Base-by-base conservation (phyloP, 208 protist genomes). In the Acanthamoeba lenticulata region DNA sequence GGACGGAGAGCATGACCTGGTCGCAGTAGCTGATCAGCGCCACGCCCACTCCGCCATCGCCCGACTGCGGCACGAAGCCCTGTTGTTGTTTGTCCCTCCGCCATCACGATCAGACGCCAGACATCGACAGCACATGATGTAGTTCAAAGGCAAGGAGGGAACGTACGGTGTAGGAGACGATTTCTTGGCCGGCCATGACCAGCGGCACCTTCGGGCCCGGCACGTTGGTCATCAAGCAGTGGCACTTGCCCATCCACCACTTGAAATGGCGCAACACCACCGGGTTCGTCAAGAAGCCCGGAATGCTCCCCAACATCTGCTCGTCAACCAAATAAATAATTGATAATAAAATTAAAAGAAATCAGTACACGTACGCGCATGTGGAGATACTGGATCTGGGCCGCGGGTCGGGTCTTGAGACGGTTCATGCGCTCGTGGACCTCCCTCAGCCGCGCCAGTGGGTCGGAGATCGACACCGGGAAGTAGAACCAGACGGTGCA, bases 1-100 rank as follows among this genome's bases (percentile, higher is more conserved):
- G 72, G 38, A 83, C 72, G 40, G 72, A 83, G 24, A 83, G 72
- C 17, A 44, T 83, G 72, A 83, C 72, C 42, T 83, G 72, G 42
- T 83, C 72, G 72, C 72, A 83, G 72, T 83, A 83, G 72, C 72
- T 83, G 72, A 83, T 83, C 19, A 83, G 72, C 17, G 72, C 72
- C 40, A 83, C 72, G 72, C 72, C 72, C 40, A 83, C 19, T 6
- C 72, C 72, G 72, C 72, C 72, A 47, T 83, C 72, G 17, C 72
- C 72, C 24, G 72, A 83, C 42, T 83, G 72, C 34, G 72, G 72
- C 34, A 83, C 72, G 42, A 83, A 83, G 0, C 72, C 72, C 72
- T 83, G 27, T 72, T 57, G 49, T 57, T 57, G 49, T 9, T 19
- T 7, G 29, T n/a, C n/a, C n/a, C n/a, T n/a, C n/a, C n/a, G n/a